These are phyloP conservation scores for Artemisia argyi DNA, from an alignment of 129 eudicot species.

Conservation along the genomic window DNA sequence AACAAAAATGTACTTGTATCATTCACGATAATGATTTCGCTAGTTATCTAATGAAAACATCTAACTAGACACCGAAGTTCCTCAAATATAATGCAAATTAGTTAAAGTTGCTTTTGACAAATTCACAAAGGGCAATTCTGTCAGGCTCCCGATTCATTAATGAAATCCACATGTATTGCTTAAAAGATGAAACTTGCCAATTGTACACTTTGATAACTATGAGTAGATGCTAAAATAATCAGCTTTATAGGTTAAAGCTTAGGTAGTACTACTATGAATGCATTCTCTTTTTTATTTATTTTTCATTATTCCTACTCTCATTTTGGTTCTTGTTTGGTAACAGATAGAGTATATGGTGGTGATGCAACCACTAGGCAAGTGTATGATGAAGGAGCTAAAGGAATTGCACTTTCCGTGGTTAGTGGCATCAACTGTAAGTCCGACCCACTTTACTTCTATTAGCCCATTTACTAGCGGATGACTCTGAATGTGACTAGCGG, in stretches of 20 bases:
- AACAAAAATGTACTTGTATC: too few species aligned
- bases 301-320: constrained; percentile 5
- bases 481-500: neutral
- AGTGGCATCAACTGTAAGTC: constrained; percentile 95
- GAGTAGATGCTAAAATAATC: neutral
- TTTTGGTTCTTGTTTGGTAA: constrained; percentile 31
- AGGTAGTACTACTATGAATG: neutral
- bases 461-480: neutral
- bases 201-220: neutral
- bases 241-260: neutral
- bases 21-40: too few species aligned
- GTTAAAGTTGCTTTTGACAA: too few species aligned
- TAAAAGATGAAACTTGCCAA: neutral
- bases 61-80: neutral
- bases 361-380: constrained; percentile 88
- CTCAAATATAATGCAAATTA: too few species aligned
- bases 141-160: too few species aligned
- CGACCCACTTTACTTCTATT: neutral
- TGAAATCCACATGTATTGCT: too few species aligned
- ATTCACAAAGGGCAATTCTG: too few species aligned
- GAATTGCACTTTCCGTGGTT: constrained; percentile 94
- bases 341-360: constrained; percentile 94
- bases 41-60: neutral
- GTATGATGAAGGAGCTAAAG: constrained; percentile 89
- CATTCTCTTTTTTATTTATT: neutral